Base-by-base conservation (phyloP, 805 yeast species). In the Monosporozyma aquatica region DNA sequence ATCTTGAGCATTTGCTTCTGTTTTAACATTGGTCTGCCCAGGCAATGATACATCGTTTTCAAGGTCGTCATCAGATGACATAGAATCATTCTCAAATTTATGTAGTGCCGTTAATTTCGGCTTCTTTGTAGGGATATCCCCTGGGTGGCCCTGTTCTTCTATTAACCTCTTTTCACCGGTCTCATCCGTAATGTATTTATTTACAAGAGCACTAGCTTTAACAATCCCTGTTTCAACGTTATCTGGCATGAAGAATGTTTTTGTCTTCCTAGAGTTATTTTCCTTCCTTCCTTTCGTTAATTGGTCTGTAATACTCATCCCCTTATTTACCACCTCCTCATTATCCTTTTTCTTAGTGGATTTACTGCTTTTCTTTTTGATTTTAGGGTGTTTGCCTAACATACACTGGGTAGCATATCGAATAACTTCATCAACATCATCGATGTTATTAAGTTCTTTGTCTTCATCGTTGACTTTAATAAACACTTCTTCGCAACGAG, bases 401-500 rank as follows among this genome's bases (percentile, higher is more conserved):
- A 80, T 80, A 41, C 77, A 71, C 49, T 74, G 78, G 1, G 86
- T 78, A 0, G 89, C 89, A 43, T 76, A 67, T 42, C 71, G 70
- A 49, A 83, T 74, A 43, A 83, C 79, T 42, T 79, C 85, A 48
- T 80, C 85, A 33, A 78, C 75, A 38, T 78, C 83, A 41, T 73
- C 82, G 28, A 71, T 70, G 38, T 71, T 66, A 11, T 66, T 62
- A 7, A 74, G 64, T 43, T 72, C 76, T 38, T 68, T 62, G 55
- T 84, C 87, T 45, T 82, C 90, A 20, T 75, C 76, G 0, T 95
- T 92, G 15, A 82, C 72, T 5, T 72, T 78, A 40, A 90, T 79
- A 15, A 65, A 64, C 42, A 65, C 62, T 54, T 76, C 72, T 24
- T 70, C 75, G 32, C 84, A 77, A 14, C 55, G 56, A 0, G 96